Evolutionary conservation across 768 basidiomycete species (phyloP).

Genomic region (Kwoniella dendrophila): DNA sequence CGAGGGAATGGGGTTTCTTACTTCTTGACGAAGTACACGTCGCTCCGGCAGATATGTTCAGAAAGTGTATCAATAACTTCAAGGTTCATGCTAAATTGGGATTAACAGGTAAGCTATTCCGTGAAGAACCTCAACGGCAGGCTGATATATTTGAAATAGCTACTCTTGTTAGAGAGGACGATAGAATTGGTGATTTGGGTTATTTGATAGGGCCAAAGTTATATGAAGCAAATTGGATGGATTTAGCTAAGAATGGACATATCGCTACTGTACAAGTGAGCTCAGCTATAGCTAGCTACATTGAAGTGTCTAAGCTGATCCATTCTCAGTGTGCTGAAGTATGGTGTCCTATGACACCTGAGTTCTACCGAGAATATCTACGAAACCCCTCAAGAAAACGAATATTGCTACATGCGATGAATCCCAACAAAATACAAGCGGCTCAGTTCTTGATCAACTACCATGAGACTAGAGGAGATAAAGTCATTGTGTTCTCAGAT

Average conservation of each 20-base stretch:
- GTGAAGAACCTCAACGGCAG: neutral
- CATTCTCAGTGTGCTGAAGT: slow-evolving; percentile 87
- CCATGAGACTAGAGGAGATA: slow-evolving; percentile 96
- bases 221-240: slow-evolving; percentile 99
- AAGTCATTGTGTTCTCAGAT: slow-evolving; percentile 98
- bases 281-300: neutral
- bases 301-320: neutral
- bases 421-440: slow-evolving; percentile 98
- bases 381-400: slow-evolving; percentile 80
- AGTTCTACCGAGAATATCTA: slow-evolving; percentile 97
- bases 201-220: slow-evolving; percentile 99
- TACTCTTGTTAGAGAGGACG: slow-evolving; percentile 96
- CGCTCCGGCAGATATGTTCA: slow-evolving; percentile 98
- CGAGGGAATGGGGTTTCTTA: slow-evolving; percentile 99
- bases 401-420: slow-evolving; percentile 98
- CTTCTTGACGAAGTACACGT: slow-evolving; percentile 98
- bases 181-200: slow-evolving; percentile 96
- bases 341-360: slow-evolving; percentile 99
- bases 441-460: slow-evolving; percentile 98
- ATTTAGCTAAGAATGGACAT: slow-evolving; percentile 97
- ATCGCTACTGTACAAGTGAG: slow-evolving; percentile 98
- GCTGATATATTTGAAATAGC: slow-evolving; percentile 60
- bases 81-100: slow-evolving; percentile 99
- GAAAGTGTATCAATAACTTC: slow-evolving; percentile 94
- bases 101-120: slow-evolving; percentile 72